phyloP scores from a whole-genome alignment of 441 rosid genomes.

The Bocquillonia castaneifolia region DNA sequence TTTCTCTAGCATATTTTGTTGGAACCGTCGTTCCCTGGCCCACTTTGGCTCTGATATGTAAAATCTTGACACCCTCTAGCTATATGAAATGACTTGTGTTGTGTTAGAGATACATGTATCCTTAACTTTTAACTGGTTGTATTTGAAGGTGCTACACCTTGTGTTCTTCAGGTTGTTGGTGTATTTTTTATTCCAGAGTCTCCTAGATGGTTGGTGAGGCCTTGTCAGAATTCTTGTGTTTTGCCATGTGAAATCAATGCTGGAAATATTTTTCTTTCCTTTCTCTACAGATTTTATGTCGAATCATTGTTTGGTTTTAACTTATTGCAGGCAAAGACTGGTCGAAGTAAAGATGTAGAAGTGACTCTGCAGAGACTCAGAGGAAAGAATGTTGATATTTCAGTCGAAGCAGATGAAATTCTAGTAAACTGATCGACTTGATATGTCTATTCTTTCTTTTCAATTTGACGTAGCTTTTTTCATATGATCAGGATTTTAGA shows the following conservation, averaged over 20 bases:
- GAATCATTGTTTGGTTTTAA: background rate
- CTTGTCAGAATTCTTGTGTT: too few species aligned
- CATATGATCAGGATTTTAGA: too few species aligned
- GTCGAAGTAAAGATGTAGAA: constrained; percentile 39
- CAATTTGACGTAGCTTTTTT: too few species aligned
- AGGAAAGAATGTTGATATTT: constrained; percentile 43
- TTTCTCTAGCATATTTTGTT: background rate
- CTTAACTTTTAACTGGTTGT: background rate
- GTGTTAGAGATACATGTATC: too few species aligned
- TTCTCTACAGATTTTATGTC: too few species aligned
- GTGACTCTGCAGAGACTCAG: constrained; percentile 43
- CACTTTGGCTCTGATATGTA: background rate
- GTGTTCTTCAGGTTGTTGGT: constrained; percentile 43
- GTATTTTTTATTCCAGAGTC: constrained; percentile 56
- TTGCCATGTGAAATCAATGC: too few species aligned
- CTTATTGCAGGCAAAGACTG: constrained; percentile 39
- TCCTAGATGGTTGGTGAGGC: constrained; percentile 68
- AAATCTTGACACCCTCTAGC: background rate
- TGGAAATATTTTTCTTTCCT: too few species aligned
- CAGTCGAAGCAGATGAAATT: constrained; percentile 47
- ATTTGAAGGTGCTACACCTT: constrained; percentile 42
- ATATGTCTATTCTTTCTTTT: background rate
- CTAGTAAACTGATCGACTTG: constrained; percentile 29
- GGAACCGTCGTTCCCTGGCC: constrained; percentile 8
- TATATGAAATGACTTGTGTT: too few species aligned